Percentiles rank a stretch among this genome's conserved stretches.
Conservation (phyloP, 352 stramenopile species). For the Globisporangium abappressorium region DNA sequence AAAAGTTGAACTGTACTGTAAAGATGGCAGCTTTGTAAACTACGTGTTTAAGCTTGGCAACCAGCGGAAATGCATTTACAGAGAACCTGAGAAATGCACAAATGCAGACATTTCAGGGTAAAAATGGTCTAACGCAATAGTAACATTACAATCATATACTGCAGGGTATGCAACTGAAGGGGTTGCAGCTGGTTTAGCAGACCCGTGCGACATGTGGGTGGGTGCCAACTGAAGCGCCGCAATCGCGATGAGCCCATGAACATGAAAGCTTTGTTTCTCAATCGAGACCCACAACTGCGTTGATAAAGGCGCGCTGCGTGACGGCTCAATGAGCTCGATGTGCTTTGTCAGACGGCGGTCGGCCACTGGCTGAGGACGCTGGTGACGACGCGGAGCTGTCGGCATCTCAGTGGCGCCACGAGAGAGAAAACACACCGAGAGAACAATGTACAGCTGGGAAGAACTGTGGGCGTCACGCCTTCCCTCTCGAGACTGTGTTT, state of each 20-base stretch:
- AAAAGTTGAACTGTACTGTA: not conserved
- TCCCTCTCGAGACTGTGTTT: too few species aligned
- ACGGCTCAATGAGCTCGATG: too few species aligned
- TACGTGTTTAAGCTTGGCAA: not conserved
- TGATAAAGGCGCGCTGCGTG: too few species aligned
- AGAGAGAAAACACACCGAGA: not conserved
- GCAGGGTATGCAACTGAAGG: not conserved
- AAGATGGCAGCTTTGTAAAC: not conserved
- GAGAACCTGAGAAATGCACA: not conserved
- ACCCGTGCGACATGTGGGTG: not conserved
- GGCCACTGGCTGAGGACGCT: not conserved
- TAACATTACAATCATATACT: not conserved
- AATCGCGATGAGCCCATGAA: not conserved
- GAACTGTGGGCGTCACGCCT: too few species aligned
- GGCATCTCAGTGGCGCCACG: not conserved
- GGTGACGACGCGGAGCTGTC: not conserved
- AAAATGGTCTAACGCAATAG: not conserved
- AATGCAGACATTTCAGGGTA: too few species aligned
- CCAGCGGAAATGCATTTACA: not conserved
- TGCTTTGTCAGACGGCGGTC: not conserved
- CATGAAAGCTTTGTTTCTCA: not conserved
- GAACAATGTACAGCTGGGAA: not conserved
- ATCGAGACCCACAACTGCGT: too few species aligned
- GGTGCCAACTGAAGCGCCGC: slow-evolving; percentile 1
- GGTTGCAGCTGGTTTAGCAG: not conserved